Base-by-base conservation (phyloP, 805 yeast species). In the Starmerella tilneyi region DNA sequence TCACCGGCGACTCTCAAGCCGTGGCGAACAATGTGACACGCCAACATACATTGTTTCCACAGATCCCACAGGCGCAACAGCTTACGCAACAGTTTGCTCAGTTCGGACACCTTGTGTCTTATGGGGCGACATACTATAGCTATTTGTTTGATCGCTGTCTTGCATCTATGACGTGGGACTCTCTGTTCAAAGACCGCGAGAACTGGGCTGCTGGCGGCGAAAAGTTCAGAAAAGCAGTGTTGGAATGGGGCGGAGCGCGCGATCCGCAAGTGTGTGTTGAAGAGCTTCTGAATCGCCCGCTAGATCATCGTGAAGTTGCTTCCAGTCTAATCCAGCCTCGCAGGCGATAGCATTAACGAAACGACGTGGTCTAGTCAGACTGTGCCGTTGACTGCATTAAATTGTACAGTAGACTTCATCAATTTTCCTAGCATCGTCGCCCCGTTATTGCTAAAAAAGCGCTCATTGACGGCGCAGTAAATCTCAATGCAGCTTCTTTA, bases 101-200 rank as follows among this genome's bases (percentile, higher is more conserved):
- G 59, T 88, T 92, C 63, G 94, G 96, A 1, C 98, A 92, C 59
- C 65, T 92, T 32, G 83, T 81, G 54, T 85, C 95, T 0, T 92
- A 92, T 59, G 97, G 97, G 1, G 84, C 96, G 0, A 83, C 88
- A 0, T 92, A 92, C 59, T 92, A 92, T 64, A 82, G 95, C 24
- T 92, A 92, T 60, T 63, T 92, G 42, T 73, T 92, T 45, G 98
- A 92, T 63, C 67, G 96, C 31, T 96, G 95, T 6, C 83, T 92
- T 51, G 96, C 97, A 0, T 76, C 85, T 21, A 78, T 78, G 57
- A 73, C 89, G 2, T 92, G 95, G 88, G 69, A 72, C 9, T 77
- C 74, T 38, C 65, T 89, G 31, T 92, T 92, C 60, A 67, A 63
- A 3, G 56, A 69, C 4, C 76, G 86, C 59, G 95, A 96, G 2